Evolutionary conservation across 2,329 filamentous ascomycete genomes (phyloP), one percentile per base, ranked within the genome.

Genomic region (Uncinocarpus reesii): DNA sequence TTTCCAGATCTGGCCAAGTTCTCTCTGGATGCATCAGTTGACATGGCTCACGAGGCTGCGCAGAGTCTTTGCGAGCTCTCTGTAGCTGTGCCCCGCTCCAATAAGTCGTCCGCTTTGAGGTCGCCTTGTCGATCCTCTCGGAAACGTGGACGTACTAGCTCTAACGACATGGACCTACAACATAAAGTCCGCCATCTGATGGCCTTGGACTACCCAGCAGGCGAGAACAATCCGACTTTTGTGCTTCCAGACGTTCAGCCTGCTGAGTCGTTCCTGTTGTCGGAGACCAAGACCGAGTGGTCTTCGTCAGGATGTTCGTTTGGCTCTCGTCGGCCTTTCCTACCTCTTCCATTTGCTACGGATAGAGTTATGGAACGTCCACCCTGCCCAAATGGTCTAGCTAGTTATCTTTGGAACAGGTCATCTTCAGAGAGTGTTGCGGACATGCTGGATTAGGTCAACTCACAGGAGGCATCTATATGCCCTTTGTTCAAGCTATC

Each of bases 11-110:
- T 68, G 20, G 62, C 65, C 26, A 57, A 57, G 41, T 67, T 64
- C 35, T 60, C 63, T 10, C 38, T 68, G 52, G 58, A 59, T 36
- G 59, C 61, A 7, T 56, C 62, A 1, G 52, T 59, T 8, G 62
- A 64, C 32, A 50, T 58, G 43, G 55, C 60, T 23, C 65, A 61
- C 26, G 66, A 68, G 53, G 66, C 66, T 2, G 66, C 66, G 16
- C 65, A 63, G 52, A 65, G 67, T 35, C 58, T 69, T 21, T 69
- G 66, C 50, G 64, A 66, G 51, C 56, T 69, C 32, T 66, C 66
- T 18, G 63, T 63, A 11, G 61, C 62, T 16, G 52, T 60, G 7
- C 56, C 60, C 15, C 59, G 53, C 21, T 42, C 52, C 6, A 47
- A 55, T 16, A 52, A 53, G 34, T 35, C 26, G 13, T 32, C 29